Base-by-base conservation (phyloP, 768 basidiomycete genomes). In the Podaxis sp. region DNA sequence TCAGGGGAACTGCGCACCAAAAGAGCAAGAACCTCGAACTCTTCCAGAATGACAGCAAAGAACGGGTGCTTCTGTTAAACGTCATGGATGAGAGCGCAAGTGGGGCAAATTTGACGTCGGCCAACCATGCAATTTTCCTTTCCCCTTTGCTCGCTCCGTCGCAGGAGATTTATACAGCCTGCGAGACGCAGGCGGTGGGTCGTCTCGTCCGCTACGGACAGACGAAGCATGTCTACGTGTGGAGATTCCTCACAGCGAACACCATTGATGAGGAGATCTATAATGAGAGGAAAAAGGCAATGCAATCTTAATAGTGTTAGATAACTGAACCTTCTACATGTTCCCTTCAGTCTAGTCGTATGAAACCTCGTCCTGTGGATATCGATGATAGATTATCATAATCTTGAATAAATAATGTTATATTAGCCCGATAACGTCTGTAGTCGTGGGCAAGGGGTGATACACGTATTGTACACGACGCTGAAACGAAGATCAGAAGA, bases 41-140 rank as follows among this genome's bases (percentile, higher is more conserved):
- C 68, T 98, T 96, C 83, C 96, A 98, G 74, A 87, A 89, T 60
- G 80, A 86, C 49, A 86, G 88, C 69, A 77, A 83, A 62, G 91
- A 91, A 67, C 85, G 88, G 36, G 94, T 95, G 15, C 80, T 98
- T 51, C 80, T 98, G 58, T 77, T 98, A 65, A 94, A 94, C 68
- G 91, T 96, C 65, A 95, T 92, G 86, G 94, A 96, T 74, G 94
- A 96, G 75, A 95, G 92, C 65, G 92, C 93, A n/a, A 92, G 91
- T 63, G 93, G 93, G 49, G 91, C 91, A 66, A 98, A 98, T 73
- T 76, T 98, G 71, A 97, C 95, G 2, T 87, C 85, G 38, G 96
- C 96, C 20, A 98, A 95, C 75, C 94, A 96, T 71, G 95, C 94
- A 40, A 89, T 97, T 72, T 98, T 98, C 82, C 80, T 98, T 60